Base-by-base conservation (phyloP, 2,329 filamentous ascomycete species). In the Proliferodiscus dingleyae region DNA sequence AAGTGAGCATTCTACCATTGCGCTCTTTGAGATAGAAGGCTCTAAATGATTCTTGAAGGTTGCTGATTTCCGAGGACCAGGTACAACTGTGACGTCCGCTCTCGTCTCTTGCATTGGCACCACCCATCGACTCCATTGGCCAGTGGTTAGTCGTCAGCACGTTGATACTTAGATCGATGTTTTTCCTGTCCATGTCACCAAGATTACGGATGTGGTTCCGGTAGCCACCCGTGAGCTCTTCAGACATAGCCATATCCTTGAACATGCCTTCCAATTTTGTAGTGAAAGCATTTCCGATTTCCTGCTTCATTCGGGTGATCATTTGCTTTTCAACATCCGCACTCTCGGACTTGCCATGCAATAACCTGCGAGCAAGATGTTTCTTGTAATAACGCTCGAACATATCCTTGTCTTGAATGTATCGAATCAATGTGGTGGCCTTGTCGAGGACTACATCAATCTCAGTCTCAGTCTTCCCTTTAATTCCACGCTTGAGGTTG, bases 351-450 rank as follows among this genome's bases (percentile, higher is more conserved):
- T 93, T 94, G 62, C 85, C 87, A 68, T 93, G 87, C 15, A 98
- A 73, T 33, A 98, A 71, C 41, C 93, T 82, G 49, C 88, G 85
- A 36, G 88, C 91, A 19, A 98, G 76, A 67, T 98, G 93, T 64
- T 95, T 95, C 72, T 97, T 95, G 72, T 98, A 97, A 66, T 98
- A 98, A 4, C 87, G 81, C 69, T 98, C 91, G 60, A 98, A 96
- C 56, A 95, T 75, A 63, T 98, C 93, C 68, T 91, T 93, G 61
- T 97, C 91, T 45, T 83, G 80, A 29, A 98, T 78, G 57, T 95
- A 96, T 37, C 89, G 83, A 42, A 98, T 77, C 5, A 98, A 72
- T 0, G 85, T 81, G 50, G 95, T 94, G 10, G 90, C 90, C 63
- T 93, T 95, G 48, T 96, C 90, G 32, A 97, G 72, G 1, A 95